These are phyloP conservation scores for Xanthoconium purpureum DNA, from an alignment of 768 basidiomycete genomes.

Conservation along the genomic window DNA sequence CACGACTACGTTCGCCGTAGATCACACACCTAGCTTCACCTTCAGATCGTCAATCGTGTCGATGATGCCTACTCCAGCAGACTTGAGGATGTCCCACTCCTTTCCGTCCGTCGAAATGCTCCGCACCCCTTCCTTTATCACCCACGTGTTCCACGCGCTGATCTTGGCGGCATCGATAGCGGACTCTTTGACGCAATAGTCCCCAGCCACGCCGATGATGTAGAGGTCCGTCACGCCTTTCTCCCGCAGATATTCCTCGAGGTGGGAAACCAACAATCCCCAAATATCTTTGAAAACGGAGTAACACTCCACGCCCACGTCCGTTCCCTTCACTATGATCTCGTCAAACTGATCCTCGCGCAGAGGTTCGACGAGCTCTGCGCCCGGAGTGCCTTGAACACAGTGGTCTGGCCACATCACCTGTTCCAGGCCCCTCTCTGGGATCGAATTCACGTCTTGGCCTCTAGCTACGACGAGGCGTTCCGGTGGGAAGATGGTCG, in stretches of 20 bases:
- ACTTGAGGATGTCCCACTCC: constrained; percentile 38
- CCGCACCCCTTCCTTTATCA: constrained; percentile 47
- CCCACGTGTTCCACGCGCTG: constrained; percentile 48
- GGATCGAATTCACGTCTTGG: constrained; percentile 15
- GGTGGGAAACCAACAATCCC: constrained; percentile 44
- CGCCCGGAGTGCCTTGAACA: constrained; percentile 56
- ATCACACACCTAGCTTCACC: constrained; percentile 16
- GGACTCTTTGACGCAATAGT: constrained; percentile 69
- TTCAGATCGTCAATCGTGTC: constrained; percentile 31
- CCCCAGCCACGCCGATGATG: constrained; percentile 69
- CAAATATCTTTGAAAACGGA: constrained; percentile 72
- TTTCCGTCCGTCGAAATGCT: constrained; percentile 34
- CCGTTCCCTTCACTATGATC: constrained; percentile 52
- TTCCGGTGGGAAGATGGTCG: constrained; percentile 34
- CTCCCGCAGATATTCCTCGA: constrained; percentile 41
- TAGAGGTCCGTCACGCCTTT: constrained; percentile 55
- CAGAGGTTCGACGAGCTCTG: constrained; percentile 58
- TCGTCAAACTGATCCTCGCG: constrained; percentile 38
- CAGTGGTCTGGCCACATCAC: constrained; percentile 84
- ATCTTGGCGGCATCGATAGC: constrained; percentile 50
- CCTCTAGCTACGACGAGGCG: constrained; percentile 31
- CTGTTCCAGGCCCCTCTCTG: constrained; percentile 39
- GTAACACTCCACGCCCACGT: constrained; percentile 68
- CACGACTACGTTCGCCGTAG: neutral
- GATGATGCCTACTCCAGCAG: constrained; percentile 35